Evolutionary conservation across 2,329 filamentous ascomycete species (phyloP), one percentile per base, ranked within the genome.

Genomic region (Alternaria triticina): DNA sequence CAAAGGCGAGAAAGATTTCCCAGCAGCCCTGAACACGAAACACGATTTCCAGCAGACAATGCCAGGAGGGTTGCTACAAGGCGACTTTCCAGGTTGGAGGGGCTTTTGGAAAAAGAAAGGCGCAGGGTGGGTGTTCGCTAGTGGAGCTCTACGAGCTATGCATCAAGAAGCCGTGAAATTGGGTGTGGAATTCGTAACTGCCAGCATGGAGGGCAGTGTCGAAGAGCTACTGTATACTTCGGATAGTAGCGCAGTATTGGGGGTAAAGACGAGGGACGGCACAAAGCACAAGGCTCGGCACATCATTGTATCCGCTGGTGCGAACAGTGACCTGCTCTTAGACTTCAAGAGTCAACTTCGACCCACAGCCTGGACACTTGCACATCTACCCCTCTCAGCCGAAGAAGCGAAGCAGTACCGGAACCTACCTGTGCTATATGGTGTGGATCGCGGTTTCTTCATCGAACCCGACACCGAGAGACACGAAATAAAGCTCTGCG

Each of bases 91-190:
- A 0, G 79, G 79, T 6, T 87, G 86, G 85, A 82, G 82, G 67
- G 85, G 85, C 11, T 86, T 83, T 69, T 81, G 80, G 59, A 83
- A 83, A 62, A 66, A 74, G 17, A 66, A 72, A 25, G 79, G 82
- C 8, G 84, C 84, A 4, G 86, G 86, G 8, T 88, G 86, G 85
- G 83, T 87, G 2, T 83, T 84, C 66, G 85, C 86, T 4, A 77
- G 81, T 12, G 84, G 84, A 36, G 84, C 84, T 0, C 73, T 88
- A 61, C 62, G 80, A 44, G 81, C 83, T 30, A 81, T 83, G 4
- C 81, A 81, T 23, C 69, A 71, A 1, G 85, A 86, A 67, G 83
- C 84, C 1, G 66, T 78, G 57, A 75, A 77, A 28, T 64, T 86
- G 9, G 85, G 85, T 5, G 86, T 83, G 1, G 75, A 69, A 1